Base-by-base conservation (phyloP, 1,284 basidiomycete genomes). In the Boletus smithii region DNA sequence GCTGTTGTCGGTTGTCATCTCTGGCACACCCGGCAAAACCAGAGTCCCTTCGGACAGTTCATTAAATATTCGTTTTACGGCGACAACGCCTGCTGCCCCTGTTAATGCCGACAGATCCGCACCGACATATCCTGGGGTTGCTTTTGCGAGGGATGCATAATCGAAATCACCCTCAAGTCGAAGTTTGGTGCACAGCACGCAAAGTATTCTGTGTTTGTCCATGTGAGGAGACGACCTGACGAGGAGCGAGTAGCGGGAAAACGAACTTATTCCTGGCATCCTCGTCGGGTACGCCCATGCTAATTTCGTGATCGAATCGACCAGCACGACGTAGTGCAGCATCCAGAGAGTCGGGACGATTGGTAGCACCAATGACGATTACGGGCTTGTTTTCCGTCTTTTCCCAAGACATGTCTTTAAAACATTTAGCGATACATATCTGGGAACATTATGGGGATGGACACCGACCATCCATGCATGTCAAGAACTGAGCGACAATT, bases 101-200 rank as follows among this genome's bases (percentile, higher is more conserved):
- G 94, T 93, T 8, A 98, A 70, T 0, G 94, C 89, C 0, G 90
- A 83, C 23, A 99, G 69, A 72, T 99, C 95, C 0, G 95, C 95
- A 30, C 95, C 95, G 8, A 98, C 95, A 62, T 97, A 99, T 0
- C 95, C 95, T 2, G 97, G 97, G 0, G 95, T 99, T 1, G 88
- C 81, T 68, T 93, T 95, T 13, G 95, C 95, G 13, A 99, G 74
- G 1, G 79, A 76, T 11, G 73, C 63, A 62, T 91, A 93, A 67
- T 95, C 81, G 55, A 97, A 94, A 54, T 90, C 81, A 11, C 89
- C 88, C 30, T 85, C 79, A 13, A 94, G 70, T 26, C 86, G 77
- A 16, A 94, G 73, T 60, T 86, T 91, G 7, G 81, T 72, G 26
- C 81, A 89, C 16, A 92, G 70, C 0, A 95, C 91, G 6, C 80